phyloP scores from a whole-genome alignment of 208 protist genomes.

The Trypanosoma mega region DNA sequence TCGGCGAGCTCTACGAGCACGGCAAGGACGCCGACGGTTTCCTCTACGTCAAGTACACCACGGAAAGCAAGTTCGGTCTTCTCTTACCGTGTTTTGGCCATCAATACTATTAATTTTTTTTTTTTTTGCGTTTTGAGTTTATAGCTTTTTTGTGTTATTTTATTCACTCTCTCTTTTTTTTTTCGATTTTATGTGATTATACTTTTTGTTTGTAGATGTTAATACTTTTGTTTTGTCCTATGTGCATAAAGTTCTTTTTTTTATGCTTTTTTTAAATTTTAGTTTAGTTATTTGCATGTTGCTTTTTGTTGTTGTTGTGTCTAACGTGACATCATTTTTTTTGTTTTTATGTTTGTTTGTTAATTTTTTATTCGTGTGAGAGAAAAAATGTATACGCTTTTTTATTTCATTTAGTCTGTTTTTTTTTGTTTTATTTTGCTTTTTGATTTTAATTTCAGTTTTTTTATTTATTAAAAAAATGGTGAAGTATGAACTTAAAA shows the following conservation, averaged over 20 bases:
- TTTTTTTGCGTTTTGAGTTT: conserved; percentile 13
- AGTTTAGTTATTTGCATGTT: background rate
- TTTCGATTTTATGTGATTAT: too few species aligned
- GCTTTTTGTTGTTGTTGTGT: conserved; percentile 16
- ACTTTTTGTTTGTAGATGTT: too few species aligned
- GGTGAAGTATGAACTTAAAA: conserved; percentile 83
- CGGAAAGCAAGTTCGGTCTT: background rate
- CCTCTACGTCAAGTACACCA: background rate
- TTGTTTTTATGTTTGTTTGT: conserved; percentile 17
- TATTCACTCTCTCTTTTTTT: too few species aligned
- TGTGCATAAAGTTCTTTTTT: background rate
- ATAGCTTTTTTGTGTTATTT: too few species aligned
- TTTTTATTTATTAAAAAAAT: conserved; percentile 16
- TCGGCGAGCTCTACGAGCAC: conserved; percentile 7
- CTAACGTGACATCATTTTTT: conserved; percentile 8
- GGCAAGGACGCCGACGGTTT: conserved; percentile 10
- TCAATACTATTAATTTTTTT: too few species aligned
- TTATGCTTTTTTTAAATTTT: background rate
- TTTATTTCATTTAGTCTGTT: too few species aligned
- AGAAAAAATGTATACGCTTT: too few species aligned
- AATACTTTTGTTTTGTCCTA: too few species aligned
- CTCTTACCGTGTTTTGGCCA: too few species aligned
- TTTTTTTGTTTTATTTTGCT: too few species aligned
- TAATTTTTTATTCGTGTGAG: background rate
- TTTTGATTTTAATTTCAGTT: conserved; percentile 9